These are phyloP conservation scores for Rhizoctonia solani DNA, from an alignment of 1,284 basidiomycete species.

Conservation along the genomic window DNA sequence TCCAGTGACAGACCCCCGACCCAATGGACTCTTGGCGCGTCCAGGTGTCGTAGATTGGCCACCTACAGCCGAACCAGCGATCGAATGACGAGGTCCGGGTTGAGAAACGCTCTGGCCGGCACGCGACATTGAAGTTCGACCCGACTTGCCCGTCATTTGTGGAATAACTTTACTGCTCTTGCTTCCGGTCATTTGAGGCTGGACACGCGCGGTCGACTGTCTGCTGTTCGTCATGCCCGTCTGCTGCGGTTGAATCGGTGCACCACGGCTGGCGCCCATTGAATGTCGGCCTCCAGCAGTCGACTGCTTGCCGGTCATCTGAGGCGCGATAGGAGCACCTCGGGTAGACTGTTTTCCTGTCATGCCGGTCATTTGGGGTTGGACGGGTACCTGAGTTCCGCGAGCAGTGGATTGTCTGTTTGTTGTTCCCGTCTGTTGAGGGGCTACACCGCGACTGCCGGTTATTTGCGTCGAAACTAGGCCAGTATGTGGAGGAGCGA, in stretches of 20 bases:
- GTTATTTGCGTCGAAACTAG: slow-evolving; percentile 13
- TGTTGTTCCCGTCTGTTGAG: slow-evolving; percentile 6
- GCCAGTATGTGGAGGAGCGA: slow-evolving; percentile 25
- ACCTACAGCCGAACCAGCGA: slow-evolving; percentile 23
- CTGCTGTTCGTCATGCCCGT: neutral
- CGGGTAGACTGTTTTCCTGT: slow-evolving; percentile 7
- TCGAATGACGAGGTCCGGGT: slow-evolving; percentile 19
- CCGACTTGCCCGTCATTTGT: slow-evolving; percentile 20
- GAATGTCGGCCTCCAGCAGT: neutral
- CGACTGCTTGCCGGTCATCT: slow-evolving; percentile 19
- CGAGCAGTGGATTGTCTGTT: slow-evolving; percentile 18
- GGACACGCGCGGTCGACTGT: slow-evolving; percentile 14
- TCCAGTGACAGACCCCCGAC: slow-evolving; percentile 11
- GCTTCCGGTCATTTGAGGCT: slow-evolving; percentile 6
- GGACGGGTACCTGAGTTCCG: slow-evolving; percentile 2
- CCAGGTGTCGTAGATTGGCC: slow-evolving; percentile 8
- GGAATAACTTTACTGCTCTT: slow-evolving; percentile 7
- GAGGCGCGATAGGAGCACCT: slow-evolving; percentile 18
- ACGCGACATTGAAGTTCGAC: slow-evolving; percentile 3
- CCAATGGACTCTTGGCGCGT: slow-evolving; percentile 27
- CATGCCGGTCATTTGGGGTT: slow-evolving; percentile 22
- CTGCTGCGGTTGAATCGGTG: neutral
- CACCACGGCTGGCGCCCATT: neutral
- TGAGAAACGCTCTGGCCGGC: neutral
- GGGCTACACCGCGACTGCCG: slow-evolving; percentile 20